These are phyloP conservation scores for Articulospora tetracladia DNA, from an alignment of 495 filamentous ascomycete genomes.

Conservation along the genomic window DNA sequence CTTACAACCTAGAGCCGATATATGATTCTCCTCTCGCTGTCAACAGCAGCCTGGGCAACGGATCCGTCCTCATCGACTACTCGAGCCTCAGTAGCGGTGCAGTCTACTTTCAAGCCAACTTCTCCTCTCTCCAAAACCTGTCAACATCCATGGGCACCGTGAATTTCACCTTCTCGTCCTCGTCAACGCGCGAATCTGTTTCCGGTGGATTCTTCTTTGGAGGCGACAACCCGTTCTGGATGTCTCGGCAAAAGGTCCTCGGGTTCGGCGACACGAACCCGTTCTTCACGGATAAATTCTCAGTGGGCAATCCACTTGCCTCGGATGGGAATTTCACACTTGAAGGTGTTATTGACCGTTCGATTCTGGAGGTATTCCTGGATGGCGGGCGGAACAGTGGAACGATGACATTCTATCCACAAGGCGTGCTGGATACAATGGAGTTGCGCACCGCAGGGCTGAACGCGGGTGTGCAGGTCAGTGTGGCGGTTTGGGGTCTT, in stretches of 20 bases:
- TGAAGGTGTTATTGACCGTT: constrained; percentile 43
- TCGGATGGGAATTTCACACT: constrained; percentile 29
- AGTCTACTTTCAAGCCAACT: constrained; percentile 41
- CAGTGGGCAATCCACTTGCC: constrained; percentile 32
- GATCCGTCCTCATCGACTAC: constrained; percentile 37
- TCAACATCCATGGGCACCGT: constrained; percentile 34
- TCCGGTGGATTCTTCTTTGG: constrained; percentile 41
- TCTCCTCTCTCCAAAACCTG: constrained; percentile 34
- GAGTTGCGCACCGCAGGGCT: constrained; percentile 33
- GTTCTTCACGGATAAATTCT: constrained; percentile 48
- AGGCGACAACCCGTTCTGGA: constrained; percentile 42
- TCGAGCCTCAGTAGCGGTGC: constrained; percentile 36
- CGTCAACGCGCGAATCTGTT: constrained; percentile 40
- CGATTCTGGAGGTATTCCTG: constrained; percentile 48
- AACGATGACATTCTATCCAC: constrained; percentile 43
- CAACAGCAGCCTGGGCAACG: constrained; percentile 31
- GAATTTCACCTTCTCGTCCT: constrained; percentile 48
- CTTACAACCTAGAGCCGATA: constrained; percentile 35
- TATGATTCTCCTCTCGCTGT: constrained; percentile 27
- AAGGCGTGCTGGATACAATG: constrained; percentile 36
- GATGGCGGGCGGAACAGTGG: constrained; percentile 38
- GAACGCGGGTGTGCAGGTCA: constrained; percentile 32
- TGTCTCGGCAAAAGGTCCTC: constrained; percentile 38
- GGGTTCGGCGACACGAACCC: constrained; percentile 36
- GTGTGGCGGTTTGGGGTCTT: constrained; percentile 37